Percentiles rank a stretch among this genome's conserved stretches.
These are phyloP conservation scores for Syzygium oleosum DNA, from an alignment of 345 rosid species.

Conservation along the genomic window DNA sequence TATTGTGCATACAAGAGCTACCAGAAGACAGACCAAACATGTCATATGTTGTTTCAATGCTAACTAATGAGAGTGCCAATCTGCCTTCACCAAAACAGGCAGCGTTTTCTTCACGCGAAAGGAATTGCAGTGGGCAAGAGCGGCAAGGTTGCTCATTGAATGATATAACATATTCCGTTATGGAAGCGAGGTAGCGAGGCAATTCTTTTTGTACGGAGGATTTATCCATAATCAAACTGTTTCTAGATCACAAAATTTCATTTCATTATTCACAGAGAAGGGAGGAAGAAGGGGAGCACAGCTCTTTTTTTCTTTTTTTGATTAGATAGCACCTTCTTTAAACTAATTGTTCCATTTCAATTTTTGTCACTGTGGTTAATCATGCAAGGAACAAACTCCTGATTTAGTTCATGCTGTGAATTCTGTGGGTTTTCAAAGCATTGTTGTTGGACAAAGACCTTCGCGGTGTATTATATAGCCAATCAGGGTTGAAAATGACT, in stretches of 20 bases:
- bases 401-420: neutral
- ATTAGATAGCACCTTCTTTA: neutral
- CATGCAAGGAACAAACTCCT: neutral
- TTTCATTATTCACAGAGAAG: neutral
- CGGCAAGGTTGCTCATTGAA: neutral
- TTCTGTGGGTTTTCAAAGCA: neutral
- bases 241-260: neutral
- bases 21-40: neutral
- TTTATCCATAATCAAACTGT: neutral
- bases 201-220: neutral
- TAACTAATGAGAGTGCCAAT: neutral
- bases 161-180: neutral
- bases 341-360: neutral
- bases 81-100: neutral
- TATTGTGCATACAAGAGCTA: neutral
- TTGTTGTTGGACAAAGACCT: neutral
- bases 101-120: neutral
- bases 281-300: neutral
- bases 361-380: conserved; percentile 4
- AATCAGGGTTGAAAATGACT: neutral
- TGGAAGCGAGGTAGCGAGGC: neutral
- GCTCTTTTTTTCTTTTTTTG: neutral
- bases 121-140: neutral
- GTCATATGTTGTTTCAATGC: neutral
- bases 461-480: neutral